These are phyloP conservation scores for Microthyrium microscopicum DNA, from an alignment of 2,329 filamentous ascomycete species.

Conservation along the genomic window DNA sequence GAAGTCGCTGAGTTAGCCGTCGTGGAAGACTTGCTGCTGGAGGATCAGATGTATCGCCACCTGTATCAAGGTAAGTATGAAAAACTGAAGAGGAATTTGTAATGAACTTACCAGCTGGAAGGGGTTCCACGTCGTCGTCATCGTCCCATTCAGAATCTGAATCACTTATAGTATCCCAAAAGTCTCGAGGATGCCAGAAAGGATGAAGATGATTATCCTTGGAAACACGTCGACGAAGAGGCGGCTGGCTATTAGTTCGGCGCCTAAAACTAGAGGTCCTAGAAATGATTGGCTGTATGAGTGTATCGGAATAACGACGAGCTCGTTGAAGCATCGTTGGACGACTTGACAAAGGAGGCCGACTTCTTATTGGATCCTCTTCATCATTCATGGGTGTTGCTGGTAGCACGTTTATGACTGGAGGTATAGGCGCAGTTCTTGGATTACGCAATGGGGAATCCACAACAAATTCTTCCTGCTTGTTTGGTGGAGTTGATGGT, in stretches of 20 bases:
- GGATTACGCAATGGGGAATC: constrained; percentile 44
- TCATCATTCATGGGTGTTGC: constrained; percentile 30
- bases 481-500: constrained; percentile 10
- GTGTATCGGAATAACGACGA: constrained; percentile 4
- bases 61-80: too few relatives aligned
- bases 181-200: constrained; percentile 46
- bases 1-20: constrained; percentile 15
- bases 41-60: constrained; percentile 29
- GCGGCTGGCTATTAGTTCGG: constrained; percentile 13
- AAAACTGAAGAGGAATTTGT: too few relatives aligned
- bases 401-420: constrained; percentile 37
- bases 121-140: constrained; percentile 15
- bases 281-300: constrained; percentile 6
- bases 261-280: constrained; percentile 6
- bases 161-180: constrained; percentile 40
- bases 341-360: constrained; percentile 18
- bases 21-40: constrained; percentile 5
- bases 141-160: constrained; percentile 20
- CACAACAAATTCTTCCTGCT: constrained; percentile 15
- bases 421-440: constrained; percentile 21
- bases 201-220: constrained; percentile 33
- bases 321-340: constrained; percentile 8
- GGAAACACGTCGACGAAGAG: constrained; percentile 7
- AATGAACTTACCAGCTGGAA: constrained; percentile 27
- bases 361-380: constrained; percentile 14